Conservation (phyloP, 306 rosid species). For the Glycine tomentella region DNA sequence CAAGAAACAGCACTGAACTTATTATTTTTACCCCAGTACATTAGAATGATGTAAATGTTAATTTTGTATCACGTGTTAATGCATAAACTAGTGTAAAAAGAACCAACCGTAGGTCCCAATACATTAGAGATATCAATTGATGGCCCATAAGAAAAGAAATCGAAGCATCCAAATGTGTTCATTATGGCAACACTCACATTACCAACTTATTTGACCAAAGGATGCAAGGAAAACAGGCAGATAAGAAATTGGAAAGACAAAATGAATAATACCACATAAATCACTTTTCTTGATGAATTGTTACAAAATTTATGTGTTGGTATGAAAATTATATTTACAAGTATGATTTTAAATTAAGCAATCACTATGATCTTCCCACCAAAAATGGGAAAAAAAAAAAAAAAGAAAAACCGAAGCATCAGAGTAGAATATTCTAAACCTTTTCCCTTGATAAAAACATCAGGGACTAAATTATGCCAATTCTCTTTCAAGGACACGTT, state of each 20-base stretch:
- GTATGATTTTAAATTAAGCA: conserved; percentile 49
- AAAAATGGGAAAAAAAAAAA: conserved; percentile 41
- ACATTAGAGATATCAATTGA: neutral
- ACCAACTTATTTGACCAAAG: conserved; percentile 51
- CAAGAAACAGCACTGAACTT: neutral
- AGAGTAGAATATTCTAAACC: conserved; percentile 34
- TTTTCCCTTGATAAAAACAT: conserved; percentile 36
- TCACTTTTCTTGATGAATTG: conserved; percentile 35
- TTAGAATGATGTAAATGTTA: neutral
- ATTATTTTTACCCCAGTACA: neutral
- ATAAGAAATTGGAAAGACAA: conserved; percentile 44
- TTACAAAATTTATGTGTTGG: conserved; percentile 58
- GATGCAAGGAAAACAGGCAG: conserved; percentile 46
- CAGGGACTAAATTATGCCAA: conserved; percentile 36
- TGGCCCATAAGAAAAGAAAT: conserved; percentile 28
- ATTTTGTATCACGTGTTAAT: neutral
- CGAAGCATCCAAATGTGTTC: neutral
- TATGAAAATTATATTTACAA: conserved; percentile 60
- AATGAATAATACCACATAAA: conserved; percentile 26
- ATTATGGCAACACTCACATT: conserved; percentile 3
- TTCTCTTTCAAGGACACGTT: conserved; percentile 22
- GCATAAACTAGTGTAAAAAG: neutral
- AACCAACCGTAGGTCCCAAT: neutral
- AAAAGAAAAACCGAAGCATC: conserved; percentile 8
- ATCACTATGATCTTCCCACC: conserved; percentile 49